phyloP scores from a whole-genome alignment of 768 basidiomycete species.

The Boletus insuetus region DNA sequence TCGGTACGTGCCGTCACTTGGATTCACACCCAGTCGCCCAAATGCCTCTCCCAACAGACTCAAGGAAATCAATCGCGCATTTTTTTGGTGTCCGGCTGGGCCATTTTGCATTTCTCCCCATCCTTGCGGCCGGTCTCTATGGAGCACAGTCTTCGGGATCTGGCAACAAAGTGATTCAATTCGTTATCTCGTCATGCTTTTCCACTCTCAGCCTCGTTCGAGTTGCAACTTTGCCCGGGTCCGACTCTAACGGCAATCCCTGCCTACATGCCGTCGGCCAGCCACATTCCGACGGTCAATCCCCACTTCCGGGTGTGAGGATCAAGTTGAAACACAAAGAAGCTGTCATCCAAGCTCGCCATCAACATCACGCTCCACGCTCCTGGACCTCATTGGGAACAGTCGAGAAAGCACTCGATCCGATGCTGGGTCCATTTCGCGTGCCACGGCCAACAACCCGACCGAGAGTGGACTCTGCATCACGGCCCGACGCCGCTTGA shows the following conservation, averaged over 20 bases:
- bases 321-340: background rate
- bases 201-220: background rate
- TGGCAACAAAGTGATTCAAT: background rate
- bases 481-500: background rate
- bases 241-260: no score
- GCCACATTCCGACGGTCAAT: background rate
- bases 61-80: background rate
- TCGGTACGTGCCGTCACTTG: background rate
- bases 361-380: background rate
- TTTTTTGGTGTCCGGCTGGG: background rate
- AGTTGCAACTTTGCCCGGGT: background rate
- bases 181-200: background rate
- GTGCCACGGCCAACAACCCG: slow-evolving; percentile 4
- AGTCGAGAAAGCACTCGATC: background rate
- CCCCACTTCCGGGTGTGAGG: background rate
- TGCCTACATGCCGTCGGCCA: background rate
- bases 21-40: background rate
- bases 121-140: background rate
- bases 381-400: background rate
- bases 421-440: slow-evolving; percentile 1
- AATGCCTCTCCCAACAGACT: background rate
- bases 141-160: background rate
- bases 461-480: slow-evolving; percentile 24
- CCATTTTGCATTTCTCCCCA: background rate
- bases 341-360: background rate